A percentile compares a stretch with the other conserved stretches of the same genome.
Conservation (phyloP, 2,329 filamentous ascomycete genomes). For the Esteya vermicola region DNA sequence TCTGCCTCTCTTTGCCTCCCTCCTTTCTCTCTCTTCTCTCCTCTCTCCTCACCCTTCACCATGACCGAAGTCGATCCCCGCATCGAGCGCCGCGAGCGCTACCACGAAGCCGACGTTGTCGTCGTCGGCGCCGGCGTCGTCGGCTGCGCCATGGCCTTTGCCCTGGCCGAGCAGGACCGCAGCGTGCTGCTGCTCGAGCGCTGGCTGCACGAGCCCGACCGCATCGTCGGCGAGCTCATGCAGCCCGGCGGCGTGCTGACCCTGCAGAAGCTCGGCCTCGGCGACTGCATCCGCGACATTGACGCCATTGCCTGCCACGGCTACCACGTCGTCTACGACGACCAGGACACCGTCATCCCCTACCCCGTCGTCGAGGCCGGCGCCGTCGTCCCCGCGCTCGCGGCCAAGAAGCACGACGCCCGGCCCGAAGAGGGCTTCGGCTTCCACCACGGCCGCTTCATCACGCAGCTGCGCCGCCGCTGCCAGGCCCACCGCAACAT, state of each 20-base stretch:
- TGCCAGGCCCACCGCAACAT: conserved; percentile 69
- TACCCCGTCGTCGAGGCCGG: conserved; percentile 54
- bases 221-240: conserved; percentile 89
- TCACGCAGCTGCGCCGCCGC: conserved; percentile 63
- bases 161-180: conserved; percentile 76
- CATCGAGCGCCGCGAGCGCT: conserved; percentile 26
- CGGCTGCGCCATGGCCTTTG: conserved; percentile 72
- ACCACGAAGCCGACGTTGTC: conserved; percentile 67
- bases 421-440: conserved; percentile 45
- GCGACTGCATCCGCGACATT: conserved; percentile 73
- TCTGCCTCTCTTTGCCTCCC: not conserved
- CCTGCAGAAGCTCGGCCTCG: conserved; percentile 65
- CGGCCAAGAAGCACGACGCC: conserved; percentile 5
- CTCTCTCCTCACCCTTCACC: not conserved
- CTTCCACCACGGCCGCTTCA: conserved; percentile 94
- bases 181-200: conserved; percentile 83
- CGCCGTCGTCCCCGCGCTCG: conserved; percentile 22
- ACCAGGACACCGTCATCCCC: conserved; percentile 56
- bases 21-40: not conserved
- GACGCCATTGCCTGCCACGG: conserved; percentile 73
- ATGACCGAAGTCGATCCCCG: not conserved
- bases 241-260: conserved; percentile 84
- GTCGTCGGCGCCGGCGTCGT: conserved; percentile 86
- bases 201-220: conserved; percentile 81
- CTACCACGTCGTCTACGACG: conserved; percentile 78